Evolutionary conservation across 768 basidiomycete genomes (phyloP).

Genomic region (Mycena epipterygia): DNA sequence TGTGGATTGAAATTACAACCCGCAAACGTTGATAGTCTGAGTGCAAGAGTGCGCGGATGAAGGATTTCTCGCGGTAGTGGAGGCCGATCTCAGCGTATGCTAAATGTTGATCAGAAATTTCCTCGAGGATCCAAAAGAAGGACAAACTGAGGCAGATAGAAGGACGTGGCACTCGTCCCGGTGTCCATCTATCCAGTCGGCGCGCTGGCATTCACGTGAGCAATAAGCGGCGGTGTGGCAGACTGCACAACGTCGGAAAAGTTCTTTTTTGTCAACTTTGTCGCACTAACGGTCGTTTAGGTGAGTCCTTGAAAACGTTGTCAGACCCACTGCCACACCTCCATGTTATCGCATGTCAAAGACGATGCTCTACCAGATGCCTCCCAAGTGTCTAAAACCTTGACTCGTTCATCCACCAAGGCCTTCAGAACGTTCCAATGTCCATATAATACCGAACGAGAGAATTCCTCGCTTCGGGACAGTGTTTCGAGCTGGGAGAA

Average conservation of each 20-base stretch:
- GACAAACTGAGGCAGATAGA: slow-evolving; percentile 9
- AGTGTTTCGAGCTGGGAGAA: slow-evolving; percentile 9
- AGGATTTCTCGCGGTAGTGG: slow-evolving; percentile 11
- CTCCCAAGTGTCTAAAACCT: slow-evolving; percentile 9
- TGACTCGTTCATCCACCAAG: slow-evolving; percentile 5
- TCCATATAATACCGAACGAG: slow-evolving; percentile 8
- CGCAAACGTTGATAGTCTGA: slow-evolving; percentile 18
- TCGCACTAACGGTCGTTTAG: slow-evolving; percentile 14
- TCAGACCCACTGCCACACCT: neutral
- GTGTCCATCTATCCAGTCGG: slow-evolving; percentile 18
- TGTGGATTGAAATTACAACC: neutral
- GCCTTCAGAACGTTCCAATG: slow-evolving; percentile 5
- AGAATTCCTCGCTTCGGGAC: slow-evolving; percentile 4
- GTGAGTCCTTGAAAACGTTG: neutral
- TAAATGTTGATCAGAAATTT: slow-evolving; percentile 1
- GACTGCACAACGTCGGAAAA: slow-evolving; percentile 2
- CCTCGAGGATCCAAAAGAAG: neutral
- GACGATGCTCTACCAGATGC: slow-evolving; percentile 4
- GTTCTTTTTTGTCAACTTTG: slow-evolving; percentile 17
- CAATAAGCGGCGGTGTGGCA: slow-evolving; percentile 13
- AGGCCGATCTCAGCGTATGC: slow-evolving; percentile 15
- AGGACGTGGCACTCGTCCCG: slow-evolving; percentile 15
- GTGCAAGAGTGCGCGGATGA: slow-evolving; percentile 24
- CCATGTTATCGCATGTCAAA: slow-evolving; percentile 15
- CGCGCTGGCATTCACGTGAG: slow-evolving; percentile 10